phyloP scores from a whole-genome alignment of 805 yeast species.

The Candida khao-thaluensis region DNA sequence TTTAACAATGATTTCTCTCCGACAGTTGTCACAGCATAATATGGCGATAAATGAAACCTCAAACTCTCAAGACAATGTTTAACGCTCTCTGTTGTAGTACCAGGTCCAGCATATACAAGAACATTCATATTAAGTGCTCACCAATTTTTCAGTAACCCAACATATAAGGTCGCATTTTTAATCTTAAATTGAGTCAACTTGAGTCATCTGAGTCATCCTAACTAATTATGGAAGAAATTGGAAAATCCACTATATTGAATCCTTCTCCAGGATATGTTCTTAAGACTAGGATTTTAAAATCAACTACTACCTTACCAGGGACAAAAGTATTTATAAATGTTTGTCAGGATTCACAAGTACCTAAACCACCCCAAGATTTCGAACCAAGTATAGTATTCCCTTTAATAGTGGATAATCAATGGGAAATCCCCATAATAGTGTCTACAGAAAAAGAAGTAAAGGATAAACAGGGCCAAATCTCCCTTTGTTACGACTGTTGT shows the following conservation, averaged over 20 bases:
- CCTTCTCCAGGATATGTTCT: conserved; percentile 76
- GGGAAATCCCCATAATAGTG: conserved; percentile 84
- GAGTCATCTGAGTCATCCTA: background rate
- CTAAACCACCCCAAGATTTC: conserved; percentile 55
- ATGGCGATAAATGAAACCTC: conserved; percentile 72
- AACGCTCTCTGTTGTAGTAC: conserved; percentile 84
- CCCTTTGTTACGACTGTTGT: conserved; percentile 78
- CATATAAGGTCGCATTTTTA: background rate
- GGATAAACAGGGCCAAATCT: conserved; percentile 69
- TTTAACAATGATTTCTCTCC: conserved; percentile 58
- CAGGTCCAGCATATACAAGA: conserved; percentile 51
- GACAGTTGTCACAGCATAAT: conserved; percentile 80
- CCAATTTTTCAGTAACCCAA: conserved; percentile 4
- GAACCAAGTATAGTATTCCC: conserved; percentile 60
- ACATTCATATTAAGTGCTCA: conserved; percentile 27
- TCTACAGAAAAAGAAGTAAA: conserved; percentile 52
- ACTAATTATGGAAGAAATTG: conserved; percentile 14
- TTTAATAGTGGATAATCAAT: conserved; percentile 62
- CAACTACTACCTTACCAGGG: conserved; percentile 21
- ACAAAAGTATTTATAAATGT: conserved; percentile 78
- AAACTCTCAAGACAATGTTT: conserved; percentile 79
- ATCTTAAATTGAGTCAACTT: background rate
- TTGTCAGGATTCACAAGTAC: conserved; percentile 65
- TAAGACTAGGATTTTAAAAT: conserved; percentile 52
- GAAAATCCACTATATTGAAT: conserved; percentile 23